Base-by-base conservation (phyloP, 176 grass and related monocot species). In the Chloris gayana region DNA sequence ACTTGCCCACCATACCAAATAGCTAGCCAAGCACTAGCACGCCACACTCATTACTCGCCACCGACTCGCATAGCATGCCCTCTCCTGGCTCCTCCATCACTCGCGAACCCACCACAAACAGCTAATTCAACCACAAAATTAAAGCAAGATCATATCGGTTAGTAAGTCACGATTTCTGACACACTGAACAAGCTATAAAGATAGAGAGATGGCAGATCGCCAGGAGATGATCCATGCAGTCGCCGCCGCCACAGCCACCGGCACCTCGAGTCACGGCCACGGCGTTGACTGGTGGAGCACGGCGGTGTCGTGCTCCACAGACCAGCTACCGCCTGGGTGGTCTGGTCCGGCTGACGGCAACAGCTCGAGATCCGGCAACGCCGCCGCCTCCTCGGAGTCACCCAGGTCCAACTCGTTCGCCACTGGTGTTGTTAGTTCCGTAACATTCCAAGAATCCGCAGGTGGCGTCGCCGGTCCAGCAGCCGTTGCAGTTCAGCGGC, bases 391-490 rank as follows among this genome's bases (percentile, higher is more conserved):
- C 15, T 39, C 54, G 29, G 87, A 88, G 35, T 84, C 82, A 17
- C 82, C 82, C 1, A 69, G 69, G 29, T 74, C 75, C 9, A 79
- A 49, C 81, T 88, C 82, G 25, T 71, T 78, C 61, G 77, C 73
- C 79, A 83, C 79, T 24, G 80, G 64, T 7, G 72, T 69, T 7
- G 72, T 69, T 27, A 91, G 75, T 80, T 86, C 88, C 18, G 22
- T 94, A 33, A 82, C 89, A 26, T 91, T 86, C 80, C 92, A 89
- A 60, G 86, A 87, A 32, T 53, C 84, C 6, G 27, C 75, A 3
- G 60, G 35, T 37, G 35, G 80, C 64, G 39, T 33, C 34, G 35
- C 69, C 45, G 64, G 80, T 9, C 82, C 71, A 18, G 70, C 63
- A 22, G 19, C 25, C 58, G 47, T 56, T 46, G 45, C 49, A 60